A percentile compares a stretch with the other conserved stretches of the same genome.
Conservation (phyloP, 169 alveolate genomes). For the Plasmodium inui region DNA sequence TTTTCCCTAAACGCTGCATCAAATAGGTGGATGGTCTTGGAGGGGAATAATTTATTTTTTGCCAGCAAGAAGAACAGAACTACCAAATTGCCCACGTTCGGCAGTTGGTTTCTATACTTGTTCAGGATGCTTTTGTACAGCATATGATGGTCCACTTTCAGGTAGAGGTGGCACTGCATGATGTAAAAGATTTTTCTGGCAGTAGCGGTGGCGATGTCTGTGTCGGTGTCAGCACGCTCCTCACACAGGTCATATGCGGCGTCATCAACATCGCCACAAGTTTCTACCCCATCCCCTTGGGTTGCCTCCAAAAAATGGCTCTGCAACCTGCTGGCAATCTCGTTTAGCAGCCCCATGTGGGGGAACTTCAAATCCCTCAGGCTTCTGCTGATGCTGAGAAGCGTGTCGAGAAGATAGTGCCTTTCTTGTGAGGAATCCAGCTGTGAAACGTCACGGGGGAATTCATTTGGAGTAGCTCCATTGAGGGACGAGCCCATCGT, state of each 20-base stretch:
- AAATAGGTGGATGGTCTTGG: slow-evolving; percentile 48
- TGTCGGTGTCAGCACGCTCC: no score
- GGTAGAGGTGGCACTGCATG: slow-evolving; percentile 44
- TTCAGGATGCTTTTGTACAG: slow-evolving; percentile 45
- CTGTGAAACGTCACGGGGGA: neutral
- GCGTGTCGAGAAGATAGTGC: neutral
- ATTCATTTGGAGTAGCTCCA: neutral
- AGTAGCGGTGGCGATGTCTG: no score
- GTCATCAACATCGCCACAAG: neutral
- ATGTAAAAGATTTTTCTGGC: slow-evolving; percentile 40
- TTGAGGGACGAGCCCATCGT: neutral
- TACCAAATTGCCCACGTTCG: slow-evolving; percentile 9
- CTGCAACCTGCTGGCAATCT: slow-evolving; percentile 9
- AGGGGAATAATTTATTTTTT: slow-evolving; percentile 58
- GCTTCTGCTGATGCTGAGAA: slow-evolving; percentile 27
- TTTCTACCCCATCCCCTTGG: neutral
- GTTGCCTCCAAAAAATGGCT: neutral
- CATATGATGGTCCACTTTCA: slow-evolving; percentile 60
- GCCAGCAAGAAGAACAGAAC: slow-evolving; percentile 22
- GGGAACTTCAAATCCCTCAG: slow-evolving; percentile 29
- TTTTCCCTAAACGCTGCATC: slow-evolving; percentile 24
- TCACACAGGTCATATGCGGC: neutral
- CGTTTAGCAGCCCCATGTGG: slow-evolving; percentile 32
- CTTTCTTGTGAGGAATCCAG: neutral
- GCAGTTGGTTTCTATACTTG: neutral